Evolutionary conservation across 2,329 filamentous ascomycete genomes (phyloP).

Genomic region (Ceratocystis papillata): DNA sequence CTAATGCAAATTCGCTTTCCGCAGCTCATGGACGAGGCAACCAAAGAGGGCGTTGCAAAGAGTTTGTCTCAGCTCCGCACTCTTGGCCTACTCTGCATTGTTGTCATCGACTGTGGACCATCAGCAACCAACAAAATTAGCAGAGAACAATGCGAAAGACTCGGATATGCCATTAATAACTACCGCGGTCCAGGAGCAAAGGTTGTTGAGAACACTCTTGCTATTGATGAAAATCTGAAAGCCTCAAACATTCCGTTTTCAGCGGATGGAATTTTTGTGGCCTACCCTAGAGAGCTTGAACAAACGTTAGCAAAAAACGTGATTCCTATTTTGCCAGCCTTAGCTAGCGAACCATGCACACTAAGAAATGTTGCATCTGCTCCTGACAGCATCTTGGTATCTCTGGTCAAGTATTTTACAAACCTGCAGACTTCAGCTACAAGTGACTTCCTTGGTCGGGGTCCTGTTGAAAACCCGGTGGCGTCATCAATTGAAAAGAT

Average conservation of each 20-base stretch:
- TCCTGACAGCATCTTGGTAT: constrained; percentile 56
- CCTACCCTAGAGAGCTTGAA: constrained; percentile 20
- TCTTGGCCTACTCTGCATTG: constrained; percentile 68
- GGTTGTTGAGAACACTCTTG: constrained; percentile 44
- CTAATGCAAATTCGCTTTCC: constrained; percentile 73
- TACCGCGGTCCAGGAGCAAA: constrained; percentile 58
- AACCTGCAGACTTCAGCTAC: constrained; percentile 44
- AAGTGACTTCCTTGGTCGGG: constrained; percentile 12
- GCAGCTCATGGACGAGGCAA: constrained; percentile 57
- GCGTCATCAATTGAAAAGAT: constrained; percentile 63
- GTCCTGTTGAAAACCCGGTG: constrained; percentile 31
- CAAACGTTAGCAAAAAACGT: constrained; percentile 6
- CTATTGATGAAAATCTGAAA: constrained; percentile 12
- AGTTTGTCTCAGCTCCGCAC: constrained; percentile 75
- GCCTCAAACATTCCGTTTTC: neutral
- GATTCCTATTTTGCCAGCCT: constrained; percentile 20
- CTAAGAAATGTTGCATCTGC: constrained; percentile 30
- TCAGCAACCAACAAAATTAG: constrained; percentile 36
- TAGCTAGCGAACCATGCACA: constrained; percentile 20
- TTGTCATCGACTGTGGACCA: constrained; percentile 64
- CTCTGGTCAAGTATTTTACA: constrained; percentile 64
- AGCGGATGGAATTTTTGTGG: constrained; percentile 18
- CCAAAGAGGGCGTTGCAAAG: constrained; percentile 63
- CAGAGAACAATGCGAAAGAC: constrained; percentile 56
- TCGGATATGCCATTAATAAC: constrained; percentile 63